phyloP scores from a whole-genome alignment of 805 yeast genomes.

The Teunomyces barrocoloradensis region DNA sequence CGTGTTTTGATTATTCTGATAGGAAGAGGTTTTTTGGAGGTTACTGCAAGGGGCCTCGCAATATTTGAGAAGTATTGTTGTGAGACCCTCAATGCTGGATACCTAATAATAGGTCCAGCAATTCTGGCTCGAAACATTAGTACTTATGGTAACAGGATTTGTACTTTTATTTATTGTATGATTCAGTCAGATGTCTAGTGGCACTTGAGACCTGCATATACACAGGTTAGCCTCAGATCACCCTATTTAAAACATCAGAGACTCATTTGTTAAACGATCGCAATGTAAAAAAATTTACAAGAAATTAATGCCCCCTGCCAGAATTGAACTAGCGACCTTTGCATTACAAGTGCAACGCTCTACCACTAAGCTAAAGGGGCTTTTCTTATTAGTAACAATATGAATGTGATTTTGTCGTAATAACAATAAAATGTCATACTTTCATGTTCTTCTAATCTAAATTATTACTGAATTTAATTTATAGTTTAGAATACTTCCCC shows the following conservation, averaged over 20 bases:
- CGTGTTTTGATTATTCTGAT: slow-evolving; percentile 12
- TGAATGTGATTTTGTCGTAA: neutral
- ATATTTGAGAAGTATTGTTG: neutral
- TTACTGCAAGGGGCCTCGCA: neutral
- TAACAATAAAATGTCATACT: neutral
- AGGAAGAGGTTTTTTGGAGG: neutral
- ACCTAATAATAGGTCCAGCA: neutral
- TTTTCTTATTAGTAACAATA: neutral
- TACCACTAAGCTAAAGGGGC: slow-evolving; percentile 99
- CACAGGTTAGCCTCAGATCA: too few relatives aligned
- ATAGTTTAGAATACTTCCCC: too few relatives aligned
- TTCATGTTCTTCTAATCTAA: neutral
- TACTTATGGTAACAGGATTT: neutral
- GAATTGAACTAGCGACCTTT: slow-evolving; percentile 41
- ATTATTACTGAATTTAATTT: too few relatives aligned
- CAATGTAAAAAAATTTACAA: neutral
- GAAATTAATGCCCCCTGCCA: slow-evolving; percentile 30
- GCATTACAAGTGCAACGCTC: slow-evolving; percentile 99
- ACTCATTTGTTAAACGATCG: too few relatives aligned
- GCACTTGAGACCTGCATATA: slow-evolving; percentile 1
- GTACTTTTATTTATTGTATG: neutral
- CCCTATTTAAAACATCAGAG: neutral
- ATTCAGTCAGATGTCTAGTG: neutral
- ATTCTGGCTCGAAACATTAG: neutral
- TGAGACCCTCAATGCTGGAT: slow-evolving; percentile 1